Evolutionary conservation across 202 grass and related monocot genomes (phyloP), one percentile per base, ranked within the genome.

Genomic region (Setaria italica): DNA sequence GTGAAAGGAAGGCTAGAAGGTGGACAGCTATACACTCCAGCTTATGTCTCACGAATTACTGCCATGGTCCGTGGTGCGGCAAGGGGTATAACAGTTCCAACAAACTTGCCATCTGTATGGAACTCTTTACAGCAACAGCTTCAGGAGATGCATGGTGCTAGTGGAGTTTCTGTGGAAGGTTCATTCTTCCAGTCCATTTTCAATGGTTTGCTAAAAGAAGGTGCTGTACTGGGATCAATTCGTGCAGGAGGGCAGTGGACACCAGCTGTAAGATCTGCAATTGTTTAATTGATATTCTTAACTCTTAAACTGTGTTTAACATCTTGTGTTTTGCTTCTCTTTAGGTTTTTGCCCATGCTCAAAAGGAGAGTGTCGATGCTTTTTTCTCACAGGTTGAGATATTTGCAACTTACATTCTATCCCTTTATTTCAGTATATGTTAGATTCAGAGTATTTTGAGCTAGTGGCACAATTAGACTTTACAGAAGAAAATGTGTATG

Each of bases 1-100:
- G 91, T 98, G 72, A 92, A 95, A 92, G 96, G 96, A 76, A 94
- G 96, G 79, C 84, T 98, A 70, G 96, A 98, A 92, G 96, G 96
- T 70, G 96, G 93, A 62, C 93, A 98, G 50, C 82, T 98, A 63
- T 98, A 95, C 72, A 98, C 96, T 65, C 96, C 96, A 89, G 93
- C 96, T 46, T 95, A 95, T 64, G 79, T 98, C 58, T 90, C 90
- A 76, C 90, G 93, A 62, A 95, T 98, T 80, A 95, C 93, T 89
- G 84, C 93, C 64, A 98, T 98, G 96, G 88, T 95, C 32, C 93
- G 90, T 86, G 96, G 96, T 72, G 96, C 96, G 51, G 78, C 96
- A 73, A 95, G 93, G 88, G 91, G 90, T 51, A 79, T 98, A 84
- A 98, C 96, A 46, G 86, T 95, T 81, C 96, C 91, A 1, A 92